phyloP scores from a whole-genome alignment of 2,329 filamentous ascomycete genomes.

The Talaromyces sp. region DNA sequence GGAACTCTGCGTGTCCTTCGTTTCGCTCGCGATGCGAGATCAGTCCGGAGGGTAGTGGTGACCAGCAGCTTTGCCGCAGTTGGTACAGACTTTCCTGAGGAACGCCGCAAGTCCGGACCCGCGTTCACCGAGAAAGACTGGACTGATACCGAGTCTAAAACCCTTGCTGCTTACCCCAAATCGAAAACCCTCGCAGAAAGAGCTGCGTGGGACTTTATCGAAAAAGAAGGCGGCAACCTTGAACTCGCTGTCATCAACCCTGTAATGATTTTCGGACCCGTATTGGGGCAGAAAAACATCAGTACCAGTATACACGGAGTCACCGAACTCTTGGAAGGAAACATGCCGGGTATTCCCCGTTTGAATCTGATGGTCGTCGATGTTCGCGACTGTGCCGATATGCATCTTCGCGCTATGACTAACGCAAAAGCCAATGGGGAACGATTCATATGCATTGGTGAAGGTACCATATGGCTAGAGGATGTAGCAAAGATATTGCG shows the following conservation, averaged over 20 bases:
- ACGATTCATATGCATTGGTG: constrained; percentile 5
- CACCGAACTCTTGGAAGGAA: constrained; percentile 23
- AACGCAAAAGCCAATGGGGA: constrained; percentile 1
- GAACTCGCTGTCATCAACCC: constrained; percentile 26
- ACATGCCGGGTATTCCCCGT: constrained; percentile 20
- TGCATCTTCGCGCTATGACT: constrained; percentile 5
- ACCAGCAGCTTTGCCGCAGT: constrained; percentile 10
- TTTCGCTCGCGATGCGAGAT: not conserved
- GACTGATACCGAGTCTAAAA: constrained; percentile 16
- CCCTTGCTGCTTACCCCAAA: constrained; percentile 22
- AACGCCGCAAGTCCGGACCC: not conserved
- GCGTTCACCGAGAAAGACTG: constrained; percentile 28
- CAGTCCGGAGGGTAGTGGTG: constrained; percentile 1
- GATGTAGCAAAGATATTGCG: constrained; percentile 2
- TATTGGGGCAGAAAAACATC: constrained; percentile 16
- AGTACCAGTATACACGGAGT: constrained; percentile 20
- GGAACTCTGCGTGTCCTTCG: constrained; percentile 7
- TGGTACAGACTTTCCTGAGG: constrained; percentile 17
- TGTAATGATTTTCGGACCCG: constrained; percentile 24
- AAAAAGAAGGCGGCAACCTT: constrained; percentile 19
- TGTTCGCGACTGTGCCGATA: constrained; percentile 6
- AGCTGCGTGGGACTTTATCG: constrained; percentile 29
- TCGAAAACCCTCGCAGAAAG: constrained; percentile 29
- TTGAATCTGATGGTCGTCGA: constrained; percentile 7
- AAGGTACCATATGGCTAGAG: not conserved